phyloP scores from a whole-genome alignment of 169 alveolate species.

The Plasmodium berghei region DNA sequence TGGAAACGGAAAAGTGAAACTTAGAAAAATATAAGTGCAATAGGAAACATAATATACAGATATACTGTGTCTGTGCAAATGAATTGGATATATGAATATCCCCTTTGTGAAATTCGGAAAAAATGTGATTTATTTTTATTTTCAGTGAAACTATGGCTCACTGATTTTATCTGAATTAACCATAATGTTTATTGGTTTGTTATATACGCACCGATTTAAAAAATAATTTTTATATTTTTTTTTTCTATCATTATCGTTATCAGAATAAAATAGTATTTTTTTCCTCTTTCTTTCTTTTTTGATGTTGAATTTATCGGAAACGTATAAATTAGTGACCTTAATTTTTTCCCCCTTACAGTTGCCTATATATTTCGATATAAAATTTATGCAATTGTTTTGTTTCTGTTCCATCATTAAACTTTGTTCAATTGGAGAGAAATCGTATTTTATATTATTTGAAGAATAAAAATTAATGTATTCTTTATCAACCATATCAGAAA shows the following conservation, averaged over 20 bases:
- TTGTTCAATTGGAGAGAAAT: neutral
- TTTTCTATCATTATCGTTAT: conserved; percentile 41
- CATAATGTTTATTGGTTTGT: too few relatives aligned
- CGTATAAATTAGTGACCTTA: conserved; percentile 2
- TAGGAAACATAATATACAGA: too few relatives aligned
- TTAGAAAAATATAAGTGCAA: too few relatives aligned
- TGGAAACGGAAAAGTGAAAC: too few relatives aligned
- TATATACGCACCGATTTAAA: too few relatives aligned
- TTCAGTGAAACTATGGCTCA: too few relatives aligned
- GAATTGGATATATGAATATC: too few relatives aligned
- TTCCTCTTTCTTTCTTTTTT: conserved; percentile 39
- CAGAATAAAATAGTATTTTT: conserved; percentile 54
- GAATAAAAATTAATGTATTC: neutral
- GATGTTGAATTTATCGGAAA: conserved; percentile 29
- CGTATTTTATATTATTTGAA: neutral
- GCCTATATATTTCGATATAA: conserved; percentile 11
- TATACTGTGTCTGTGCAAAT: too few relatives aligned
- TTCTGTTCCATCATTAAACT: neutral
- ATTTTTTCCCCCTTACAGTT: neutral
- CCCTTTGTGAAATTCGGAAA: too few relatives aligned
- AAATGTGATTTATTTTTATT: too few relatives aligned
- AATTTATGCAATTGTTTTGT: neutral
- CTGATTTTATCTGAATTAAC: too few relatives aligned
- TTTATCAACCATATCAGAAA: neutral
- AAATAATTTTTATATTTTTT: conserved; percentile 17